Conservation (phyloP, 495 filamentous ascomycete species). For the Aspergillus wentii region DNA sequence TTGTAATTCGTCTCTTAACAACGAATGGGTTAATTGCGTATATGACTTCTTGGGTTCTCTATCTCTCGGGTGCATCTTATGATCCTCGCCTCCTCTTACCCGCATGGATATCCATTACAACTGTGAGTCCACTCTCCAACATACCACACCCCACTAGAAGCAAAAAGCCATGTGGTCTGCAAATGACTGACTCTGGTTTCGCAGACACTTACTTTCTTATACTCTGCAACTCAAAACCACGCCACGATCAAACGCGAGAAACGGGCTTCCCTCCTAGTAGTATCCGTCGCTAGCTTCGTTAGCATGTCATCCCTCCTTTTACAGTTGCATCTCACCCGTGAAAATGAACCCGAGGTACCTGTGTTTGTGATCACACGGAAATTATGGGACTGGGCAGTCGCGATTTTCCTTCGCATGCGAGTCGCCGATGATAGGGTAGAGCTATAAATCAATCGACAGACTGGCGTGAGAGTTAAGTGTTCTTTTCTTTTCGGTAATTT, state of each 20-base stretch:
- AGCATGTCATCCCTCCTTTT: conserved; percentile 67
- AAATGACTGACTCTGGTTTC: too few relatives aligned
- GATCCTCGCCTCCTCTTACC: conserved; percentile 76
- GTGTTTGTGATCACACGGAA: conserved; percentile 50
- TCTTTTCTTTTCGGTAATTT: conserved; percentile 5
- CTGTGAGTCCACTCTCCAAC: conserved; percentile 40
- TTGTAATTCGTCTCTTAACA: conserved; percentile 76
- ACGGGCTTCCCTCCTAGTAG: conserved; percentile 68
- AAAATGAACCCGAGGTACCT: conserved; percentile 60
- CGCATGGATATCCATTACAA: conserved; percentile 82
- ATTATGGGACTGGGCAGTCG: conserved; percentile 38
- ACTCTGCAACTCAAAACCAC: conserved; percentile 77
- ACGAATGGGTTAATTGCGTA: conserved; percentile 77
- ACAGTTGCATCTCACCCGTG: conserved; percentile 62
- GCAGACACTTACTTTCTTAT: conserved; percentile 72
- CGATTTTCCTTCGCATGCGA: conserved; percentile 39
- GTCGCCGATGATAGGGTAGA: conserved; percentile 24
- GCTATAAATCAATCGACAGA: too few relatives aligned
- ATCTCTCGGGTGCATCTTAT: conserved; percentile 66
- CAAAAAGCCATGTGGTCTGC: background rate
- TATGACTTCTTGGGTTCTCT: conserved; percentile 73
- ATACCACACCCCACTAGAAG: background rate
- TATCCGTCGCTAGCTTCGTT: conserved; percentile 70
- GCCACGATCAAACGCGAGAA: conserved; percentile 80
- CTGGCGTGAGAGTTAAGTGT: conserved; percentile 15